Evolutionary conservation across 2,329 filamentous ascomycete genomes (phyloP).

Genomic region (Cercospora berteroae): DNA sequence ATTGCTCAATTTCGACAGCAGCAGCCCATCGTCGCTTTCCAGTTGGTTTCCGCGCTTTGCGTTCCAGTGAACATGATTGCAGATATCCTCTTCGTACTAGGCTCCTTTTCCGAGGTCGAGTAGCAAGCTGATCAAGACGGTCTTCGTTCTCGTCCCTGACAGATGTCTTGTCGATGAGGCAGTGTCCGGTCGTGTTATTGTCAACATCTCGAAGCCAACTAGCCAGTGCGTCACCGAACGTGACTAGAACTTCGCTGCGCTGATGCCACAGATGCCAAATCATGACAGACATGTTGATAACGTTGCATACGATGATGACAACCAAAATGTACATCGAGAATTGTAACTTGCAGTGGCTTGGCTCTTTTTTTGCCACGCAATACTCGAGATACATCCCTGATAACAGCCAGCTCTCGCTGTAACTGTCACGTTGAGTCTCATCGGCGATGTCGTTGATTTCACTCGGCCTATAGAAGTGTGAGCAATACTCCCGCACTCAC

Average conservation of each 20-base stretch:
- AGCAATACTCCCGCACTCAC: neutral
- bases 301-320: conserved; percentile 6
- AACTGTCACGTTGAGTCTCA: neutral
- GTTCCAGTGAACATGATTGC: neutral
- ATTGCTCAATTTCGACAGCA: neutral
- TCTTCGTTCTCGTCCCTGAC: no score
- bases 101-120: neutral
- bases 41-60: neutral
- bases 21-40: neutral
- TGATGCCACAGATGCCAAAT: conserved; percentile 1
- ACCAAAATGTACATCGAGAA: conserved; percentile 15
- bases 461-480: neutral
- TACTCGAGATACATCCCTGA: conserved; percentile 1
- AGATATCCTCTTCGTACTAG: neutral
- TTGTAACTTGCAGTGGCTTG: conserved; percentile 13
- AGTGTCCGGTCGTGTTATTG: conserved; percentile 19
- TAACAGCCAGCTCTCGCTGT: conserved; percentile 6
- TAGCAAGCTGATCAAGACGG: neutral
- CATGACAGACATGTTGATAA: neutral
- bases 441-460: fast-evolving
- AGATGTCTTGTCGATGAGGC: neutral
- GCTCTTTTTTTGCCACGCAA: conserved; percentile 10
- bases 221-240: conserved; percentile 19
- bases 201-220: conserved; percentile 6
- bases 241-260: neutral